A percentile compares a stretch with the other conserved stretches of the same genome.
Conservation (phyloP, 192 early-diverging fungal genomes). For the Umbelopsis sp. region DNA sequence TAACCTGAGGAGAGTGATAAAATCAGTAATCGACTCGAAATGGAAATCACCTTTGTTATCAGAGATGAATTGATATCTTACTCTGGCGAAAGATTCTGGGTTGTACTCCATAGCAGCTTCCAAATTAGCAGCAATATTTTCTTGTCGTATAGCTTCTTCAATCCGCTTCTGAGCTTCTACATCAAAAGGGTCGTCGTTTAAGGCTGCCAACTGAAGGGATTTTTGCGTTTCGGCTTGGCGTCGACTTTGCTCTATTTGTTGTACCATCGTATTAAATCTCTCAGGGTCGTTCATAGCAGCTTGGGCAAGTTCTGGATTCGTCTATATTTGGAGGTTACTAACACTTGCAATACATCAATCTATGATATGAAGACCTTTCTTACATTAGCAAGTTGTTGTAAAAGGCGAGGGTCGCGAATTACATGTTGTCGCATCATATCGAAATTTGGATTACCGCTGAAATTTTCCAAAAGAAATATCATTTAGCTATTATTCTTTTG, state of each 20-base stretch:
- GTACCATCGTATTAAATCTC: conserved; percentile 61
- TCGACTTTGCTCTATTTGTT: conserved; percentile 57
- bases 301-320: conserved; percentile 65
- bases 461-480: background rate
- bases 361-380: conserved; percentile 10
- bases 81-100: conserved; percentile 91
- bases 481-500: background rate
- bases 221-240: conserved; percentile 55
- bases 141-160: conserved; percentile 85
- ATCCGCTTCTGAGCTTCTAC: conserved; percentile 89
- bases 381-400: conserved; percentile 61
- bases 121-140: conserved; percentile 82
- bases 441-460: conserved; percentile 26
- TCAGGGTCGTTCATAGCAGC: conserved; percentile 67
- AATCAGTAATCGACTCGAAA: no score
- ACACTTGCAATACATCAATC: background rate
- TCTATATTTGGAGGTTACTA: conserved; percentile 28
- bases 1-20: conserved; percentile 47
- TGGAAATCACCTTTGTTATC: background rate
- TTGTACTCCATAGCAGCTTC: conserved; percentile 90
- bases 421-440: conserved; percentile 63
- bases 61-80: conserved; percentile 29
- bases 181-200: conserved; percentile 85
- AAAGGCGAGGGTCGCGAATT: conserved; percentile 56
- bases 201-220: conserved; percentile 47